These are phyloP conservation scores for Colletotrichum plurivorum DNA, from an alignment of 2,329 filamentous ascomycete species.

Conservation along the genomic window DNA sequence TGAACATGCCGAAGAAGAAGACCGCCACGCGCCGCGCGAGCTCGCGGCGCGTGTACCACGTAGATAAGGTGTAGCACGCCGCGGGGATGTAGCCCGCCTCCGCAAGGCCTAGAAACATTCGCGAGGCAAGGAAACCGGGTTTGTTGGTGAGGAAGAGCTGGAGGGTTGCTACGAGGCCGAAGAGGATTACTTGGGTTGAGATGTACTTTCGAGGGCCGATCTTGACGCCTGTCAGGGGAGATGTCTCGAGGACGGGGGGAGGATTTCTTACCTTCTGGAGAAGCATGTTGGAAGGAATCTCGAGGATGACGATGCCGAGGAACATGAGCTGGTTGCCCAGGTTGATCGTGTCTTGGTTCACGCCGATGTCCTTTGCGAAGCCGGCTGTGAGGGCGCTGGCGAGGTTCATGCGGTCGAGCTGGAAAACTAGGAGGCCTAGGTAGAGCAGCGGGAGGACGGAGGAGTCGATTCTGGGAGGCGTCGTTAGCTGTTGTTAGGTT, in stretches of 20 bases:
- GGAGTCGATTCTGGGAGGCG: slow-evolving; percentile 55
- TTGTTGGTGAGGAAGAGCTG: slow-evolving; percentile 59
- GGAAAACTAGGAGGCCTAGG: slow-evolving; percentile 64
- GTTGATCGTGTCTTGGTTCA: slow-evolving; percentile 64
- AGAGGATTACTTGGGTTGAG: slow-evolving; percentile 61
- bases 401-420: slow-evolving; percentile 67
- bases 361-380: slow-evolving; percentile 58
- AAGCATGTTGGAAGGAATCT: slow-evolving; percentile 66
- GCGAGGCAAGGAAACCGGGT: slow-evolving; percentile 59
- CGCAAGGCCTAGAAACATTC: slow-evolving; percentile 60
- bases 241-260: too few relatives aligned
- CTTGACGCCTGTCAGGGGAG: too few relatives aligned
- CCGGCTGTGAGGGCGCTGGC: slow-evolving; percentile 64
- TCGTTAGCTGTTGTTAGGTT: neutral
- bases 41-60: slow-evolving; percentile 63
- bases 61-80: slow-evolving; percentile 64
- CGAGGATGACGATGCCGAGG: slow-evolving; percentile 62
- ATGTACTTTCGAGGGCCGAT: slow-evolving; percentile 66
- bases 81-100: slow-evolving; percentile 68
- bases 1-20: slow-evolving; percentile 69
- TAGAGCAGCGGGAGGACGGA: slow-evolving; percentile 64
- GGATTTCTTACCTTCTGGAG: slow-evolving; percentile 54
- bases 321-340: slow-evolving; percentile 68
- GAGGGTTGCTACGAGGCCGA: slow-evolving; percentile 61
- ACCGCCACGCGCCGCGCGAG: slow-evolving; percentile 62